Evolutionary conservation across 257 asterid genomes (phyloP).

Genomic region (Solanum chmielewskii): DNA sequence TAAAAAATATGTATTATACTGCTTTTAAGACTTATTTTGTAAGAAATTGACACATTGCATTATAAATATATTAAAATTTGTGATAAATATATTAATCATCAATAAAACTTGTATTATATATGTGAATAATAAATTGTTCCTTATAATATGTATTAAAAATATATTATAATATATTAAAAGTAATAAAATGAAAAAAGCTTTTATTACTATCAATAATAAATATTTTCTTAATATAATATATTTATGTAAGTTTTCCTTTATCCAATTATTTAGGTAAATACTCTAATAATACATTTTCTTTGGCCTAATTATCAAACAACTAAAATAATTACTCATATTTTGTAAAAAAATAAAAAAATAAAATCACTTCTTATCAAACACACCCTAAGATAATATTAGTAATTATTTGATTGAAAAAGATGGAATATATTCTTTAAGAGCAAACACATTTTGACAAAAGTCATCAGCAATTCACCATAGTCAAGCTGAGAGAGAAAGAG

Average conservation of each 20-base stretch:
- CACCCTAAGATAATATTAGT: not conserved
- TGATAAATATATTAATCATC: too few species aligned
- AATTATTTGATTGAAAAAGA: not conserved
- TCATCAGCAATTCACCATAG: not conserved
- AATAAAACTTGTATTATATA: too few species aligned
- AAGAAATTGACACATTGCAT: too few species aligned
- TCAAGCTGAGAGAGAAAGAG: not conserved
- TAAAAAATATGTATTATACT: too few species aligned
- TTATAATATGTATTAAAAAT: too few species aligned
- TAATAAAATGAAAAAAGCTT: too few species aligned
- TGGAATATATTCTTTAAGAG: not conserved
- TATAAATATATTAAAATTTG: too few species aligned
- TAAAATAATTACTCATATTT: not conserved
- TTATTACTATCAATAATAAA: too few species aligned
- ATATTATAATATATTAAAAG: too few species aligned
- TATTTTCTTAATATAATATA: too few species aligned
- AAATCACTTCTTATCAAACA: not conserved
- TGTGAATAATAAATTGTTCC: too few species aligned
- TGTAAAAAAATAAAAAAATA: not conserved
- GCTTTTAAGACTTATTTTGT: too few species aligned
- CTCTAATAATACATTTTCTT: not conserved
- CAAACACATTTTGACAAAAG: not conserved
- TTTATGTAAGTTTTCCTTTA: not conserved
- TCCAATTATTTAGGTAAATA: not conserved
- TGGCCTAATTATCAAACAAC: not conserved